phyloP scores from a whole-genome alignment of 768 basidiomycete genomes.

The Fibroporia radiculosa region DNA sequence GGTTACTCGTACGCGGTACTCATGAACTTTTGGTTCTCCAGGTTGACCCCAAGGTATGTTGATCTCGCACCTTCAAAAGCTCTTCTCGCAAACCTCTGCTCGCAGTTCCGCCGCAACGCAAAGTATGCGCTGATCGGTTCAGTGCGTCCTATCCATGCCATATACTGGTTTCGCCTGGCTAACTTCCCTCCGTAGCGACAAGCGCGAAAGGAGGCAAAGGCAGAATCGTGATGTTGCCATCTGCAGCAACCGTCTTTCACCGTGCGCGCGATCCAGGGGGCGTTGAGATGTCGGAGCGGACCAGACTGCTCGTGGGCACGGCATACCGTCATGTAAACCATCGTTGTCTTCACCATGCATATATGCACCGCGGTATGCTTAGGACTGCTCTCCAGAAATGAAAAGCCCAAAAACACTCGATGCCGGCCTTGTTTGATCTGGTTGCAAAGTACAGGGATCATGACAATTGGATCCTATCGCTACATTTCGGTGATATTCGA shows the following conservation, averaged over 20 bases:
- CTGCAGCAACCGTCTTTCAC: too few species aligned
- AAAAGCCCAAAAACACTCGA: conserved; percentile 21
- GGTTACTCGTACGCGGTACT: background rate
- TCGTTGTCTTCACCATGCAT: conserved; percentile 15
- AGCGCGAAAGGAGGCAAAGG: conserved; percentile 57
- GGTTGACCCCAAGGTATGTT: conserved; percentile 72
- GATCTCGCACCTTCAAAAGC: conserved; percentile 7
- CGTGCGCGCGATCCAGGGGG: conserved; percentile 4
- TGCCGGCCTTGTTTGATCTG: background rate
- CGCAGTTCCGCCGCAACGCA: conserved; percentile 84
- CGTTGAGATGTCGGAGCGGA: background rate
- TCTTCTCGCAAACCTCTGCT: too few species aligned
- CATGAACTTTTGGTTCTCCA: conserved; percentile 22
- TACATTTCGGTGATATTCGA: background rate
- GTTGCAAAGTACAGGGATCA: background rate
- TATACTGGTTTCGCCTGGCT: background rate
- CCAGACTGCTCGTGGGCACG: conserved; percentile 8
- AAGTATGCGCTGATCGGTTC: conserved; percentile 66
- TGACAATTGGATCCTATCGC: background rate
- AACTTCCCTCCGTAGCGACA: conserved; percentile 38
- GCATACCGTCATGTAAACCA: conserved; percentile 18
- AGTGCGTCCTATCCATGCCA: conserved; percentile 35
- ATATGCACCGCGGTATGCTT: conserved; percentile 22
- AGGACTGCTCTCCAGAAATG: conserved; percentile 18
- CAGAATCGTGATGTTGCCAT: conserved; percentile 29